Base-by-base conservation (phyloP, 768 basidiomycete species). In the Crucibulum laeve region DNA sequence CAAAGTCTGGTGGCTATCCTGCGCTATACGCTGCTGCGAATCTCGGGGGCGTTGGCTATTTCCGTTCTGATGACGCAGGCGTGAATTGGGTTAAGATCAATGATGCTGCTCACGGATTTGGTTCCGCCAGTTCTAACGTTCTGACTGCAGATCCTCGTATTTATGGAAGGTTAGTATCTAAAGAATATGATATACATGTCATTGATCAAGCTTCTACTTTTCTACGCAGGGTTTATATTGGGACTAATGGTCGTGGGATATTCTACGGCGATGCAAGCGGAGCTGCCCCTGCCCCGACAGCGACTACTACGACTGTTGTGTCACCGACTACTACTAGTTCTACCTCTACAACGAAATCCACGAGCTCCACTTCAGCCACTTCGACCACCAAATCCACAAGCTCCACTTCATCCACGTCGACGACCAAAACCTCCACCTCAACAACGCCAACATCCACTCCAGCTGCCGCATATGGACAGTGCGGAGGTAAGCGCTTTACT, bases 81-180 rank as follows among this genome's bases (percentile, higher is more conserved):
- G 62, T 61, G 11, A 76, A 69, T 50, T 82, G 81, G 81, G 67
- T 76, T 1, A 64, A 74, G 59, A 79, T 83, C 46, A 78, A 79
- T 53, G 79, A 80, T 51, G 73, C 67, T 21, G 56, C 63, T 3
- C 75, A 80, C 53, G 79, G 80, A 8, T 82, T 83, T 50, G 79
- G 77, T 4, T 70, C 73, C 4, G 73, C 68, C 4, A 53, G 62
- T 40, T 50, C 70, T 18, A 77, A 77, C 51, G 56, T 64, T 30
- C 47, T 83, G 13, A 63, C 76, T 13, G 81, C 69, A 14, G 79
- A 82, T 50, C 70, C 71, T 5, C 66, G 76, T 43, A 64, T 69
- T 24, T 78, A 80, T 50, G 76, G 77, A 38, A 70, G 79, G 79
- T 78, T 38, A 51, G 69, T 54, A 2, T 4, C 15, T n/a, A 37